Base-by-base conservation (phyloP, 805 yeast genomes). In the Cyberlindnera maritima region DNA sequence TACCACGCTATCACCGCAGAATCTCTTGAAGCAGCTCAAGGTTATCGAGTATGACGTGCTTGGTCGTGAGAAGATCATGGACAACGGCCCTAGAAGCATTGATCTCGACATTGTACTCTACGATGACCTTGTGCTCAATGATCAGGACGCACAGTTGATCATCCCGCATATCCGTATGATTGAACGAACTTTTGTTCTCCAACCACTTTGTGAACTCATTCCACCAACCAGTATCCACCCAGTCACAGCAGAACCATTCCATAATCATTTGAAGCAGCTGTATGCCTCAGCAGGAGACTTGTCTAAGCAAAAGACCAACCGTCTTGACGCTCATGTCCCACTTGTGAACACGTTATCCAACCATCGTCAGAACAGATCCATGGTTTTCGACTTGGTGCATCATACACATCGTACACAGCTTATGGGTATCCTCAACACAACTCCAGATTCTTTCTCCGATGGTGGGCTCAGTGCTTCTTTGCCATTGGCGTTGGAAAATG, bases 371-470 rank as follows among this genome's bases (percentile, higher is more conserved):
- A 46, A 65, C 25, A 59, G 61, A 38, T 61, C 60, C 39, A 53
- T 74, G 38, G 63, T 64, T 29, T 74, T 76, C 55, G 85, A 81
- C 57, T 70, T 75, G 3, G 50, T 71, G 19, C 62, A 67, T 17
- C 66, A 72, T 36, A 64, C 69, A 4, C 61, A 71, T 7, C 68
- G 67, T n/a, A 88, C 97, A 0, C 66, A 74, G 43, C 62, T 90
- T 37, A 94, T 94, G 99, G 94, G 89, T 1, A 83, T 94, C 40
- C 66, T 94, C 53, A 94, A 94, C 59, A 76, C 85, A 18, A 94
- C 99, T 0, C 96, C 97, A 0, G 97, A 94, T 65, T 90, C 97
- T 2, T 94, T 94, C 62, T 87, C 96, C 37, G 99, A 94, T 65
- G 98, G 96, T 2, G 89, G 94, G 1, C 60, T 60, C 15, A 60